Conservation (phyloP, 2,329 filamentous ascomycete species). For the Capronia americana region DNA sequence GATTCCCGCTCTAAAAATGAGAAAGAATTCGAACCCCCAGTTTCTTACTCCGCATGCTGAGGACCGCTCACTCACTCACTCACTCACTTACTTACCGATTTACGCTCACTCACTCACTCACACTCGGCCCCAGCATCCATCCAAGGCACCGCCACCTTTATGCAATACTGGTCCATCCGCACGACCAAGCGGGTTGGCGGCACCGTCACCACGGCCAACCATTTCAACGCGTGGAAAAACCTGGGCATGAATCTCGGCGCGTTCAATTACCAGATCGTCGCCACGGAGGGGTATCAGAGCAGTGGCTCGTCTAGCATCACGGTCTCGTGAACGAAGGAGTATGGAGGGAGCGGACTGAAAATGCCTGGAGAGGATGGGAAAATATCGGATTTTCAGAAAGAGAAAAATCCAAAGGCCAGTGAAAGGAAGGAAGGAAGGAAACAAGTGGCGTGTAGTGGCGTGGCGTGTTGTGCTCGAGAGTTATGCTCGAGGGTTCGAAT, state of each 20-base stretch:
- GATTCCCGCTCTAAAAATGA: too few relatives aligned
- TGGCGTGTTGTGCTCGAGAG: too few relatives aligned
- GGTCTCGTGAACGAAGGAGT: constrained; percentile 41
- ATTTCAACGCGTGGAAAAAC: constrained; percentile 47
- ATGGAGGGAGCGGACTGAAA: too few relatives aligned
- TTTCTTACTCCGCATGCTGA: background rate
- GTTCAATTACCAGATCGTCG: constrained; percentile 51
- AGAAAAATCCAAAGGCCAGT: too few relatives aligned
- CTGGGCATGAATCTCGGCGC: constrained; percentile 45
- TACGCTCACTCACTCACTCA: too few relatives aligned
- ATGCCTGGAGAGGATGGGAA: too few relatives aligned
- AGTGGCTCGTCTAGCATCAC: constrained; percentile 49
- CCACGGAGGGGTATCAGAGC: constrained; percentile 53
- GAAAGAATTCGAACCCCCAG: too few relatives aligned
- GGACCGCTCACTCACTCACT: background rate
- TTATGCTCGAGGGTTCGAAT: too few relatives aligned
- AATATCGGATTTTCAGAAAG: too few relatives aligned
- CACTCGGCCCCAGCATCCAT: constrained; percentile 45
- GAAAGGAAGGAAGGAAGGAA: too few relatives aligned
- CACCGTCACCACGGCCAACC: constrained; percentile 47
- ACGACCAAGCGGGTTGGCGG: constrained; percentile 45
- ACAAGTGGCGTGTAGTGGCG: too few relatives aligned
- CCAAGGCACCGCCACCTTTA: constrained; percentile 49
- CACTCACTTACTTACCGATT: too few relatives aligned
- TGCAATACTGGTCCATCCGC: constrained; percentile 53